Evolutionary conservation across 1,284 basidiomycete genomes (phyloP).

Genomic region (Puccinia hordei): DNA sequence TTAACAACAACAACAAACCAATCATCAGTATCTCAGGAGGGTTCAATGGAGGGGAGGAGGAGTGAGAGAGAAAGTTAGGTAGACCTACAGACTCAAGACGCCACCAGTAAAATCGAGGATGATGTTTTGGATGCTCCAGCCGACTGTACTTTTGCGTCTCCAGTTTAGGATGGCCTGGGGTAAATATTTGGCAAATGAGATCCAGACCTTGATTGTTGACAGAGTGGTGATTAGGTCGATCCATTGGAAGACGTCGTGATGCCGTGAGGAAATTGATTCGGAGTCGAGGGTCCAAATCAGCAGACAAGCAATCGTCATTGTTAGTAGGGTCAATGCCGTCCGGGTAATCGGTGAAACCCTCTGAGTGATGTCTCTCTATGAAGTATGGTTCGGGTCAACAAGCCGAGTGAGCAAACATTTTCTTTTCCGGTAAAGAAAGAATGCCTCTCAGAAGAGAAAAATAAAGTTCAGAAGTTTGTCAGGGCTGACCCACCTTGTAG

Average conservation of each 20-base stretch:
- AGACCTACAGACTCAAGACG: constrained; percentile 36
- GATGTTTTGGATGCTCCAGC: constrained; percentile 51
- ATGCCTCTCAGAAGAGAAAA: too few relatives aligned
- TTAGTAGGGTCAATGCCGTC: constrained; percentile 3
- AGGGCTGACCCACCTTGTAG: constrained; percentile 18
- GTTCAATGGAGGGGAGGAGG: background rate
- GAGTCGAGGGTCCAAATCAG: constrained; percentile 31
- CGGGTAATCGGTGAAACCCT: constrained; percentile 20
- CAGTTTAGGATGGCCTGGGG: constrained; percentile 42
- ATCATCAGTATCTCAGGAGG: background rate
- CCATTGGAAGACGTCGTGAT: constrained; percentile 25
- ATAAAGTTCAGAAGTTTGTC: too few relatives aligned
- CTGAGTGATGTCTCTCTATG: constrained; percentile 29
- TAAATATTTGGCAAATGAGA: constrained; percentile 44
- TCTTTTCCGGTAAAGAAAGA: background rate
- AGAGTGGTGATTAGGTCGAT: constrained; percentile 47
- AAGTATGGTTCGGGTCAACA: background rate
- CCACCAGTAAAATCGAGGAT: constrained; percentile 51
- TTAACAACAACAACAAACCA: background rate
- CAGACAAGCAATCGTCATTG: constrained; percentile 15
- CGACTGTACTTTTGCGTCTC: constrained; percentile 25
- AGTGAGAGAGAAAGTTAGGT: background rate
- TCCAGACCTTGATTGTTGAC: constrained; percentile 60
- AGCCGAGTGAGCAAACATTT: background rate
- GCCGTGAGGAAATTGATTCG: constrained; percentile 10